phyloP scores from a whole-genome alignment of 2,329 filamentous ascomycete species.

The Hypoxylon rubiginosum region DNA sequence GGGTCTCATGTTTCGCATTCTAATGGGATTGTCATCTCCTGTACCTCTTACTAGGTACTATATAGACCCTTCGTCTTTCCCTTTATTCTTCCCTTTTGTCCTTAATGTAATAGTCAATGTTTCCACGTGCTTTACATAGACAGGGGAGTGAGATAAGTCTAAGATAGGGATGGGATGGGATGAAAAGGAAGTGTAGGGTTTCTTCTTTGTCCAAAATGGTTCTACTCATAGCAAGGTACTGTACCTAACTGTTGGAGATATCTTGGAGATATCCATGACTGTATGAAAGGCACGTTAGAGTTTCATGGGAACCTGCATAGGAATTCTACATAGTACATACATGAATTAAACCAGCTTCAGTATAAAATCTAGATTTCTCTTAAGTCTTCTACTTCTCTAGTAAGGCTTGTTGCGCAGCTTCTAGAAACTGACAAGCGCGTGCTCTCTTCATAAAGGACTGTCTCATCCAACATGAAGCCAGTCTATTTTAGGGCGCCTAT shows the following conservation, averaged over 20 bases:
- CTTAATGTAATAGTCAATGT: not conserved
- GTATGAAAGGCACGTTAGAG: not conserved
- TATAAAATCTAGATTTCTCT: not conserved
- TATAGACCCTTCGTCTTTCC: conserved; percentile 1
- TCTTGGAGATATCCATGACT: not conserved
- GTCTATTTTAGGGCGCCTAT: conserved; percentile 14
- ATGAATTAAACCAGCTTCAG: not conserved
- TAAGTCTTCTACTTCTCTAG: not conserved
- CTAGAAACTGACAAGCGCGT: not conserved
- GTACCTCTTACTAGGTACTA: not conserved
- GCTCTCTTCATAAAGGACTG: not conserved
- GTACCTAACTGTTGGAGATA: not conserved
- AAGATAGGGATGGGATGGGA: not conserved
- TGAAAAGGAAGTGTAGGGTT: not conserved
- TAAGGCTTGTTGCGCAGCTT: not conserved
- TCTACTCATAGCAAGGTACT: not conserved
- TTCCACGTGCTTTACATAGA: not conserved
- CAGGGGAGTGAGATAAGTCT: not conserved
- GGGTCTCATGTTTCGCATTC: not conserved
- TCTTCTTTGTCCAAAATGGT: not conserved
- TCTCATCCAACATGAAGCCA: conserved; percentile 7
- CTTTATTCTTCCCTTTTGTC: conserved; percentile 6
- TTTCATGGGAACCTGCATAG: not conserved
- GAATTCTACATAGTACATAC: not conserved
- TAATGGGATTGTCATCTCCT: conserved; percentile 1